These are phyloP conservation scores for Parmelia sp. DNA, from an alignment of 495 filamentous ascomycete genomes.

Conservation along the genomic window DNA sequence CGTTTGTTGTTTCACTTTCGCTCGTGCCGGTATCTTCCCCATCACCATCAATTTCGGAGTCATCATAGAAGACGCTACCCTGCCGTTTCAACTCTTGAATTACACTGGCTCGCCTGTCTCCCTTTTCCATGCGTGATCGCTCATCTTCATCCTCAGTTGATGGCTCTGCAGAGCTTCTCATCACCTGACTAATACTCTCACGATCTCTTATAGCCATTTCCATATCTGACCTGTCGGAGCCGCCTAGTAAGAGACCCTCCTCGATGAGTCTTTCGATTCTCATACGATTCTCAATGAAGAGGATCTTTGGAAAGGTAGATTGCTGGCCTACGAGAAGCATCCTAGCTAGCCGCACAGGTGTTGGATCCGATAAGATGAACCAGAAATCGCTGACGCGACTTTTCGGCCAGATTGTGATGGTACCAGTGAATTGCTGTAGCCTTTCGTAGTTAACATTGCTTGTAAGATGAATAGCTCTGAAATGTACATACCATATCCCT, in stretches of 20 bases:
- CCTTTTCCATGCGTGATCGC: constrained; percentile 25
- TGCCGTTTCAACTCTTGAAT: constrained; percentile 56
- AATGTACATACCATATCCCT: constrained; percentile 87
- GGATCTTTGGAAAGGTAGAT: constrained; percentile 79
- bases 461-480: too few species aligned
- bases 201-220: background rate
- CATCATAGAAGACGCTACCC: constrained; percentile 53
- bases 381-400: constrained; percentile 67
- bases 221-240: constrained; percentile 14
- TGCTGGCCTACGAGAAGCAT: constrained; percentile 89
- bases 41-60: constrained; percentile 33
- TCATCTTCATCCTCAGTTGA: constrained; percentile 20
- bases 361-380: constrained; percentile 80
- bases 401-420: constrained; percentile 92
- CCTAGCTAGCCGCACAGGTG: constrained; percentile 60
- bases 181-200: constrained; percentile 12
- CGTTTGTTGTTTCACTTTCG: constrained; percentile 21
- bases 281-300: constrained; percentile 81
- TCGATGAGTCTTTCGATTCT: constrained; percentile 77
- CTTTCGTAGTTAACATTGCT: too few species aligned
- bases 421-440: constrained; percentile 90
- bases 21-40: constrained; percentile 27
- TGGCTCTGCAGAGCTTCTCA: constrained; percentile 12
- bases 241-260: constrained; percentile 57
- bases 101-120: constrained; percentile 35